Percentiles rank a stretch among this genome's conserved stretches.
phyloP scores from a whole-genome alignment of 176 grass and related monocot genomes.

The Rhynchospora tenuis region DNA sequence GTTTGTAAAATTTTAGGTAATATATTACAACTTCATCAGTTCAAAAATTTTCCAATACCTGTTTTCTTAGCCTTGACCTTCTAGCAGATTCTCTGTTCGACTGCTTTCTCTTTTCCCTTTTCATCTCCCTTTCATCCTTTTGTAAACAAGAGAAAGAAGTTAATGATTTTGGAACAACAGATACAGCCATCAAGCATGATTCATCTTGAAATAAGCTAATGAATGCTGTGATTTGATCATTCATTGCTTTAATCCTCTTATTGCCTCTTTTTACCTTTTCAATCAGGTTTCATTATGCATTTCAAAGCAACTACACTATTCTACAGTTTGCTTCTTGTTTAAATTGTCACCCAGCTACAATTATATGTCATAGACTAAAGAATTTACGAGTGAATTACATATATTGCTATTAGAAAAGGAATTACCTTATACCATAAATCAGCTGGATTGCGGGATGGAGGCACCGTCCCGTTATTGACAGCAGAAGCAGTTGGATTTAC shows the following conservation, averaged over 20 bases:
- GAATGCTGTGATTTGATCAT: background rate
- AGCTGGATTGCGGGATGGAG: slow-evolving; percentile 28
- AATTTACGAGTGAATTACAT: background rate
- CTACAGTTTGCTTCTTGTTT: background rate
- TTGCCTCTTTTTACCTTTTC: background rate
- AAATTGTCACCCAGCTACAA: background rate
- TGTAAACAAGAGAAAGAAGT: slow-evolving; percentile 9
- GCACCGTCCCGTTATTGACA: slow-evolving; percentile 37
- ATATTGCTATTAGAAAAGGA: background rate
- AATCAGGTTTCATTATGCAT: no score
- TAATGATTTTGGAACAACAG: background rate
- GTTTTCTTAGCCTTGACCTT: slow-evolving; percentile 80
- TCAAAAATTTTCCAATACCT: slow-evolving; percentile 32
- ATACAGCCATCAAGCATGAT: background rate
- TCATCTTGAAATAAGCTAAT: background rate
- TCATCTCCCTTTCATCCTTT: slow-evolving; percentile 66
- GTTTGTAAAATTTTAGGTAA: background rate
- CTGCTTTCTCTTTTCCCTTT: slow-evolving; percentile 66
- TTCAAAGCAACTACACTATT: background rate
- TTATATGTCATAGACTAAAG: background rate
- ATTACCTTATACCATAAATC: slow-evolving; percentile 54
- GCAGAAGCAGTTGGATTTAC: slow-evolving; percentile 32
- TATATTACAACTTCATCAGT: background rate
- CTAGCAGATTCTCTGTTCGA: slow-evolving; percentile 82
- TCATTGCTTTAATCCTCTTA: background rate